Percentiles rank a stretch among this genome's conserved stretches.
Evolutionary conservation across 495 filamentous ascomycete genomes (phyloP).

Genomic region (Letharia lupina): DNA sequence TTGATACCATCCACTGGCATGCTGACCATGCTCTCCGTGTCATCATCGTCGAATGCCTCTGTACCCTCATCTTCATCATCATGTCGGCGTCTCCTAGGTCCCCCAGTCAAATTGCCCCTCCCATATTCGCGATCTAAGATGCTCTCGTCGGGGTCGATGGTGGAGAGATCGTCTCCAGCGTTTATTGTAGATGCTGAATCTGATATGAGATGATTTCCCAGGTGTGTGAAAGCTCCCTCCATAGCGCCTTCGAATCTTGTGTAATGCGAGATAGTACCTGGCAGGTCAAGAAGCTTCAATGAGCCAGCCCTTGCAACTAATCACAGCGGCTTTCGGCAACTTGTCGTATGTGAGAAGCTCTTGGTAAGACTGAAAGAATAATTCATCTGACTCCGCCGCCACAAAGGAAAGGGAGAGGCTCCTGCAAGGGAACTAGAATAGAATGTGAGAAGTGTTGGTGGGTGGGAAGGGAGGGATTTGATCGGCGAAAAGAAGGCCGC

Average conservation of each 20-base stretch:
- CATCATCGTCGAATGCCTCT: constrained; percentile 80
- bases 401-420: constrained; percentile 6
- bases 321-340: not conserved
- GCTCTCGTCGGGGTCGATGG: constrained; percentile 68
- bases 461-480: constrained; percentile 12
- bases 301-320: not conserved
- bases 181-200: constrained; percentile 67
- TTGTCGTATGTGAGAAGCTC: not conserved
- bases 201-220: constrained; percentile 72
- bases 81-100: constrained; percentile 60
- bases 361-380: not conserved
- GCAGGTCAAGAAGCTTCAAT: constrained; percentile 5
- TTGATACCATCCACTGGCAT: constrained; percentile 69
- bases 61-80: constrained; percentile 83
- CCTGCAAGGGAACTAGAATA: not conserved
- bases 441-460: not conserved
- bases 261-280: not conserved
- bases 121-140: constrained; percentile 59
- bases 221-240: constrained; percentile 80
- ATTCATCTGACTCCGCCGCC: constrained; percentile 6
- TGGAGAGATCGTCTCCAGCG: constrained; percentile 57
- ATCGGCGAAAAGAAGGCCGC: not conserved
- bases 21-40: constrained; percentile 85
- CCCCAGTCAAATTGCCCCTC: constrained; percentile 48
- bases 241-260: constrained; percentile 34